Conservation (phyloP, 2,329 filamentous ascomycete genomes). For the Fusarium sp. region DNA sequence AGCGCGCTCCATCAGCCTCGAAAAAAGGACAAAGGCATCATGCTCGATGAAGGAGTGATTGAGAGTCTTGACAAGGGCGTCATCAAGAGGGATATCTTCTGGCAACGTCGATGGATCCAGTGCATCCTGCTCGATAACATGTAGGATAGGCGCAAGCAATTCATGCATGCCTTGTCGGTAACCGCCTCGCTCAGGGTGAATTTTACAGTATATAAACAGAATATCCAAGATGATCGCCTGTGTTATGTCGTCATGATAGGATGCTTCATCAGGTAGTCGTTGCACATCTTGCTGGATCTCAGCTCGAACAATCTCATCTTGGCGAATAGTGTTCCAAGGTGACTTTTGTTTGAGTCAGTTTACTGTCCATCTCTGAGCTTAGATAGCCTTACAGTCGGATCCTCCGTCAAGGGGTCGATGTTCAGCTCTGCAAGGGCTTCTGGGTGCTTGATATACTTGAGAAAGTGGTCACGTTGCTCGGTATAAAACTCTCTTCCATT, state of each 20-base stretch:
- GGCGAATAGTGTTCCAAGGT: slow-evolving; percentile 88
- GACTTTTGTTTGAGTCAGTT: slow-evolving; percentile 68
- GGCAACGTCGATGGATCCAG: slow-evolving; percentile 65
- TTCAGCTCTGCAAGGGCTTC: slow-evolving; percentile 79
- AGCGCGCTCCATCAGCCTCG: slow-evolving; percentile 86
- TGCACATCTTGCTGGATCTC: slow-evolving; percentile 97
- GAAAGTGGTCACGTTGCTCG: slow-evolving; percentile 78
- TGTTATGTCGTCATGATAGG: slow-evolving; percentile 84
- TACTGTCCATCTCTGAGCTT: background rate
- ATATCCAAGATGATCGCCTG: slow-evolving; percentile 89
- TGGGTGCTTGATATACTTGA: slow-evolving; percentile 86
- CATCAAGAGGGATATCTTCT: slow-evolving; percentile 57
- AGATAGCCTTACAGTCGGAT: slow-evolving; percentile 65
- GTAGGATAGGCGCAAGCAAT: slow-evolving; percentile 88
- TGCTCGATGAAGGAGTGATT: slow-evolving; percentile 85
- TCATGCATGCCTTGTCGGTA: slow-evolving; percentile 99
- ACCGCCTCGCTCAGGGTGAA: slow-evolving; percentile 85
- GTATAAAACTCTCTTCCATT: slow-evolving; percentile 81
- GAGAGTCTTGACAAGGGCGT: slow-evolving; percentile 74
- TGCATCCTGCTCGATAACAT: slow-evolving; percentile 86
- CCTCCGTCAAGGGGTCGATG: slow-evolving; percentile 88
- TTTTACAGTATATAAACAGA: slow-evolving; percentile 93
- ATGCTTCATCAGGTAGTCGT: slow-evolving; percentile 89
- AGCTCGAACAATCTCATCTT: slow-evolving; percentile 84
- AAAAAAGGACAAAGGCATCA: slow-evolving; percentile 89